These are phyloP conservation scores for Suillus clintonianus DNA, from an alignment of 768 basidiomycete species.

Conservation along the genomic window DNA sequence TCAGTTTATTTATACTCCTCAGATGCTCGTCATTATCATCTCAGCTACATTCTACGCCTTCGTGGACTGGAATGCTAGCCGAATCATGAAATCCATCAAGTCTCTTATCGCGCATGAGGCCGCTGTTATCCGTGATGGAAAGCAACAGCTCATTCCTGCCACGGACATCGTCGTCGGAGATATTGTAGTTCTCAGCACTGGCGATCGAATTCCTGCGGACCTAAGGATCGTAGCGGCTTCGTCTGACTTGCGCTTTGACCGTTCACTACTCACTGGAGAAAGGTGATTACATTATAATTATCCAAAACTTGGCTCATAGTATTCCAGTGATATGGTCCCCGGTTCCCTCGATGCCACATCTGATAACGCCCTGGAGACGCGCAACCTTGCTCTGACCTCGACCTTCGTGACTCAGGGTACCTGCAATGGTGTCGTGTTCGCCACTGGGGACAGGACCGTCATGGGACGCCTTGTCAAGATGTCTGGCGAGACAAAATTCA, in stretches of 20 bases:
- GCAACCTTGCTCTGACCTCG: conserved; percentile 50
- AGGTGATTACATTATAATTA: conserved; percentile 28
- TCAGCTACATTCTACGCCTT: conserved; percentile 50
- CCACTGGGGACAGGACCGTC: conserved; percentile 44
- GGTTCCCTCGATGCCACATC: conserved; percentile 48
- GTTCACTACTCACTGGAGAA: conserved; percentile 55
- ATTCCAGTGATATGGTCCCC: conserved; percentile 42
- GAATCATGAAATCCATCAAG: conserved; percentile 58
- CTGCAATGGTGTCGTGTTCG: conserved; percentile 43
- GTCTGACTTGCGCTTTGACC: conserved; percentile 53
- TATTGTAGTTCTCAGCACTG: conserved; percentile 51
- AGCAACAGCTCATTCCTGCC: conserved; percentile 47
- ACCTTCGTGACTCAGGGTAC: conserved; percentile 45
- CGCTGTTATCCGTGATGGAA: conserved; percentile 52
- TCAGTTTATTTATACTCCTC: conserved; percentile 13
- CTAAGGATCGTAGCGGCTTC: conserved; percentile 54
- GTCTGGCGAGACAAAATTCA: conserved; percentile 47
- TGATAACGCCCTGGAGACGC: conserved; percentile 49
- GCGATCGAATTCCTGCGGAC: conserved; percentile 62
- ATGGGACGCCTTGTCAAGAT: conserved; percentile 60
- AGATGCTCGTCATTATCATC: conserved; percentile 44
- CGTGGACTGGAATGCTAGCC: conserved; percentile 50
- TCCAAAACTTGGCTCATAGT: neutral
- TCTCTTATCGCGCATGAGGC: conserved; percentile 62
- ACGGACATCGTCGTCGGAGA: conserved; percentile 62